These are phyloP conservation scores for Scutellaria minor DNA, from an alignment of 257 asterid species.

Conservation along the genomic window DNA sequence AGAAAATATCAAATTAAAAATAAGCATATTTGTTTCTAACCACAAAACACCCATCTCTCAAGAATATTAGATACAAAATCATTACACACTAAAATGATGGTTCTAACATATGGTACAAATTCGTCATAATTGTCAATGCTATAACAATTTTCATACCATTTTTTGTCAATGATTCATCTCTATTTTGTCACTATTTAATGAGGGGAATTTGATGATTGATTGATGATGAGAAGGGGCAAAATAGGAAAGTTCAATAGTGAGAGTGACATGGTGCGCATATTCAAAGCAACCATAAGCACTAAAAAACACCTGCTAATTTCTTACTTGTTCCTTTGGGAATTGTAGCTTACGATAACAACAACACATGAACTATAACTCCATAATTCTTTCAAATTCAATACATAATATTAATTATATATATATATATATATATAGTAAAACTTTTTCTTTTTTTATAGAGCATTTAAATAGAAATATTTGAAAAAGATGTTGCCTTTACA, in stretches of 20 bases:
- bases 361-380: background rate
- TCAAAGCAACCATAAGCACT: slow-evolving; percentile 44
- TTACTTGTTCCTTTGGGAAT: background rate
- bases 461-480: slow-evolving; percentile 50
- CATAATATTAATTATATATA: too few relatives aligned
- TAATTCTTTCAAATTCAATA: slow-evolving; percentile 32
- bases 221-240: slow-evolving; percentile 36
- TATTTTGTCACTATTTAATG: too few relatives aligned
- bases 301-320: slow-evolving; percentile 19
- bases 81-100: too few relatives aligned
- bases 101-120: too few relatives aligned
- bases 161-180: too few relatives aligned
- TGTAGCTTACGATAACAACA: slow-evolving; percentile 46
- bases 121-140: too few relatives aligned
- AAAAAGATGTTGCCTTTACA: slow-evolving; percentile 56
- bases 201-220: background rate
- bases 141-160: too few relatives aligned
- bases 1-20: too few relatives aligned
- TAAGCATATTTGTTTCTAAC: too few relatives aligned
- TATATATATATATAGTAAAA: background rate
- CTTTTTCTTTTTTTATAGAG: background rate
- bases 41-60: too few relatives aligned
- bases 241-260: slow-evolving; percentile 46
- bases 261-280: slow-evolving; percentile 71
- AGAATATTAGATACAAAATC: too few relatives aligned